Evolutionary conservation across 257 asterid species (phyloP), one percentile per base, ranked within the genome.

Genomic region (Osmanthus fragrans): DNA sequence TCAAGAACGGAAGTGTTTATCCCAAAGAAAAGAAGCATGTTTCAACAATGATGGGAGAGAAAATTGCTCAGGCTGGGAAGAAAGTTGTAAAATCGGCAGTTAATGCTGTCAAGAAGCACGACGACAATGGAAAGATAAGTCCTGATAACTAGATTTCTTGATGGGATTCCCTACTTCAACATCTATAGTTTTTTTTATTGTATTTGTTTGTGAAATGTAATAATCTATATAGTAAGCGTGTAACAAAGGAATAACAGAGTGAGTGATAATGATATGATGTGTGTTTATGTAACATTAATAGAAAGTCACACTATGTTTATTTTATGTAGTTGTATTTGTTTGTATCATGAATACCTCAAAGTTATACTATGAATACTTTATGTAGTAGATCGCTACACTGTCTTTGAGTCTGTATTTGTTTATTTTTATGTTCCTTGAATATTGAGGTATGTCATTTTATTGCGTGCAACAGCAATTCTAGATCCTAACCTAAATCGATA

Each of bases 11-110:
- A 11, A 80, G 84, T 39, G 34, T 81, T 37, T 0, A 69, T 16
- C 88, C 88, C 49, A 40, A 40, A 0, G 68, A 63, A 0, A 79
- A 30, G 73, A 73, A 74, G 33, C 47, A 49, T 15, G 84, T 84
- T 21, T 63, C 84, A 0, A 79, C 82, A 12, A 70, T 37, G 83
- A 45, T 76, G 79, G 75, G 18, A 21, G 77, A 82, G 79, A 80
- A 71, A 29, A 32, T 80, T 1, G 78, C 49, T 3, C 19, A 13
- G 30, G 49, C 19, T 70, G 34, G 58, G 2, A 71, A 10, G 1
- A 78, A 71, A 16, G 81, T 68, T 30, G 73, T 54, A 6, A 51
- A 75, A 39, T 72, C 81, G 54, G 76, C 75, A 2, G 80, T 47
- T 30, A 73, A 64, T 13, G 80, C 77, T 27, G 72, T 65, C 42